These are phyloP conservation scores for Neophaeococcomyces mojaviensis DNA, from an alignment of 2,329 filamentous ascomycete genomes.

Conservation along the genomic window DNA sequence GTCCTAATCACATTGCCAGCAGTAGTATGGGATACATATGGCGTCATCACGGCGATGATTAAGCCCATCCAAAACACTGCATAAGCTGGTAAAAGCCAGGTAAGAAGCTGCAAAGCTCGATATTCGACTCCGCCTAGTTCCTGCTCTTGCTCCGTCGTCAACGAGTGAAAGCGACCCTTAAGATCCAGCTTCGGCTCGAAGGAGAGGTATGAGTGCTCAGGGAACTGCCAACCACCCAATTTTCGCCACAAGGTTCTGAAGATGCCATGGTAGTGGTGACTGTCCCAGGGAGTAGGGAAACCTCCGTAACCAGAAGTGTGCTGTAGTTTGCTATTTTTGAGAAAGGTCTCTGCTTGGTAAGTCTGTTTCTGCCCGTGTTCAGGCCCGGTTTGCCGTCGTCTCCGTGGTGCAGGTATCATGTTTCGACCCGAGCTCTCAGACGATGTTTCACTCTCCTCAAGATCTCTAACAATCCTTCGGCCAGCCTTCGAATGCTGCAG, in stretches of 20 bases:
- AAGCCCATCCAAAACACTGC: conserved; percentile 40
- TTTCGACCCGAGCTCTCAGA: neutral
- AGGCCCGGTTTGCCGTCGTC: neutral
- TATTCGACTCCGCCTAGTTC: conserved; percentile 38
- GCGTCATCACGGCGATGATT: conserved; percentile 37
- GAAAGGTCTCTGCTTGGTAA: neutral
- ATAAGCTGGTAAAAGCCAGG: conserved; percentile 37
- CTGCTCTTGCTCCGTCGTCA: conserved; percentile 36
- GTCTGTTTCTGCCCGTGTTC: neutral
- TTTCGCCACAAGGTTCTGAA: neutral
- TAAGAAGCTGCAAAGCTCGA: conserved; percentile 31
- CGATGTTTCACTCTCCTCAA: conserved; percentile 14
- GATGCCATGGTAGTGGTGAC: neutral
- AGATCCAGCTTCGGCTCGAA: neutral
- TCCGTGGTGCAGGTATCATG: conserved; percentile 9
- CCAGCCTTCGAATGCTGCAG: conserved; percentile 32
- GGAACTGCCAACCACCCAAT: neutral
- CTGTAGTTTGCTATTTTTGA: neutral
- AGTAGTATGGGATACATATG: conserved; percentile 19
- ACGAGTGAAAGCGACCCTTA: conserved; percentile 3
- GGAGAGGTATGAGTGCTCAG: conserved; percentile 3
- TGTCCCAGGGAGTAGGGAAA: conserved; percentile 2
- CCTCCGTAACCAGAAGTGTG: conserved; percentile 4
- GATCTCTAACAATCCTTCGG: conserved; percentile 5
- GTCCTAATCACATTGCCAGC: conserved; percentile 34